These are phyloP conservation scores for Austroboletus sp. DNA, from an alignment of 1,284 basidiomycete genomes.

Conservation along the genomic window DNA sequence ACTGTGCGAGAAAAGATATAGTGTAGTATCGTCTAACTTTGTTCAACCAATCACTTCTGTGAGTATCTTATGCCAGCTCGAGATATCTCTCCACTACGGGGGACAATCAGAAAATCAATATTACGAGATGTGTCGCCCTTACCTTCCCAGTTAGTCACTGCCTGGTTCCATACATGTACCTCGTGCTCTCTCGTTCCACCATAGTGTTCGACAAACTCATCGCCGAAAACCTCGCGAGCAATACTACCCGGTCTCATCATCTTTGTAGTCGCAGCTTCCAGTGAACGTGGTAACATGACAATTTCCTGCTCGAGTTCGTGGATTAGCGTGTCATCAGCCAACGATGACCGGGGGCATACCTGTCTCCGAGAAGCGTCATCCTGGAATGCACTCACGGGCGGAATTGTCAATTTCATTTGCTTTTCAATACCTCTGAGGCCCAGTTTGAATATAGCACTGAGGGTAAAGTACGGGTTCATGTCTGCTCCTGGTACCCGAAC, in stretches of 20 bases:
- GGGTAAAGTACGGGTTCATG: slow-evolving; percentile 86
- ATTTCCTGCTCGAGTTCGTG: slow-evolving; percentile 37
- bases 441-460: slow-evolving; percentile 80
- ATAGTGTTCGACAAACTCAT: slow-evolving; percentile 89
- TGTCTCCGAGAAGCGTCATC: slow-evolving; percentile 31
- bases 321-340: neutral
- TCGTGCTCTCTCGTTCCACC: slow-evolving; percentile 89
- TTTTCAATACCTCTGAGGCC: slow-evolving; percentile 84
- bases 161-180: slow-evolving; percentile 77
- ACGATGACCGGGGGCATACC: slow-evolving; percentile 11
- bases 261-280: slow-evolving; percentile 70
- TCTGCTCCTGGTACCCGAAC: slow-evolving; percentile 93
- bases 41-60: neutral
- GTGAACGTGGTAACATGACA: slow-evolving; percentile 66
- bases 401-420: slow-evolving; percentile 60
- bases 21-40: slow-evolving; percentile 21
- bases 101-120: slow-evolving; percentile 11
- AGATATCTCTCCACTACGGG: slow-evolving; percentile 74
- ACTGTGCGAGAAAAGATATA: slow-evolving; percentile 18
- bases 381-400: slow-evolving; percentile 58
- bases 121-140: slow-evolving; percentile 21
- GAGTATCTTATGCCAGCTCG: slow-evolving; percentile 55
- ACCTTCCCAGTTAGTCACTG: slow-evolving; percentile 94
- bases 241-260: slow-evolving; percentile 78
- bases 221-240: slow-evolving; percentile 80